Conservation (phyloP, 768 basidiomycete species). For the Leucosporidium creatinivorum region DNA sequence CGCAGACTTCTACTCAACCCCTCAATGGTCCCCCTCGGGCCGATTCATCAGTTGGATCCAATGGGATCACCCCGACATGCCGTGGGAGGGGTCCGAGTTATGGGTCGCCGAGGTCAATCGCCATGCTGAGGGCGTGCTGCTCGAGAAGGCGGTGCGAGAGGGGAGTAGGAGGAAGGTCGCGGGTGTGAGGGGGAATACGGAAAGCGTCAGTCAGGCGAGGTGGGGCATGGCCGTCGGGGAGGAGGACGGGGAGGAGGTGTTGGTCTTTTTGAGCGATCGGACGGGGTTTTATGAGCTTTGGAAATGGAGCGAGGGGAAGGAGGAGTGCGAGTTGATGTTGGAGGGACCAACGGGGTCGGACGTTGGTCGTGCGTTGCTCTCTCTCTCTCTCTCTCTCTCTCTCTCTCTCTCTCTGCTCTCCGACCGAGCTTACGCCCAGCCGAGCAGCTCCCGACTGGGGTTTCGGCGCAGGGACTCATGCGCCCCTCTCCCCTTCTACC, state of each 20-base stretch:
- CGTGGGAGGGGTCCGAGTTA: conserved; percentile 61
- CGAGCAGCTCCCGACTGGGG: conserved; percentile 25
- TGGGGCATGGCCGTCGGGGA: too few relatives aligned
- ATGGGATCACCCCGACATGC: conserved; percentile 66
- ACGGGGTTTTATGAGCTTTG: conserved; percentile 66
- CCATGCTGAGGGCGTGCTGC: background rate
- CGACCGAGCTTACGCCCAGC: background rate
- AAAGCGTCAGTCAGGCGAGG: conserved; percentile 54
- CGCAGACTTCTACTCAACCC: conserved; percentile 64
- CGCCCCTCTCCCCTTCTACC: background rate
- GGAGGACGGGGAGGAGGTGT: conserved; percentile 45
- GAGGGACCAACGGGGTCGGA: conserved; percentile 15
- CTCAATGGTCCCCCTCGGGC: conserved; percentile 58
- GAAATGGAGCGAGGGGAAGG: conserved; percentile 39
- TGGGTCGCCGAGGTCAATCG: conserved; percentile 49
- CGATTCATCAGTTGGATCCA: conserved; percentile 55
- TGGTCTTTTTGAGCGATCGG: conserved; percentile 60
- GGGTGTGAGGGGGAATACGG: conserved; percentile 50
- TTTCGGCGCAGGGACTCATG: conserved; percentile 20
- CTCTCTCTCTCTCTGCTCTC: background rate
- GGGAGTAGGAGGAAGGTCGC: conserved; percentile 47
- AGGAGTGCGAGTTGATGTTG: background rate
- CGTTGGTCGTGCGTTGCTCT: background rate
- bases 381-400: background rate
- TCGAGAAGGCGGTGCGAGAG: conserved; percentile 8